Base-by-base conservation (phyloP, 2,329 filamentous ascomycete genomes). In the Lecanosticta acicola region DNA sequence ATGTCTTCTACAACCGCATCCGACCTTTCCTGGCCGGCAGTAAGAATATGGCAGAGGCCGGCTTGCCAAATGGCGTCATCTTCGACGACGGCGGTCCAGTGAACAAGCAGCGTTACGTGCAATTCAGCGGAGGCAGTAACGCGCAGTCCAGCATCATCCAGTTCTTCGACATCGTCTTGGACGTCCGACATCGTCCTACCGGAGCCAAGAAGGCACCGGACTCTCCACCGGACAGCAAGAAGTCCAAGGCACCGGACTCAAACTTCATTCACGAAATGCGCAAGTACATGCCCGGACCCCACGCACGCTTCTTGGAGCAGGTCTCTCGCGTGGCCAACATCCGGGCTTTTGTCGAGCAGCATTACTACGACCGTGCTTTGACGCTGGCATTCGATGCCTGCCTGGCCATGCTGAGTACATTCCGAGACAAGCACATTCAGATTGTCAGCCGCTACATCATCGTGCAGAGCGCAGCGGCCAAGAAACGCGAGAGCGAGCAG, bases 191-290 rank as follows among this genome's bases (percentile, higher is more conserved):
- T 67, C 82, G 86, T 7, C 89, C 91, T 0, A 97, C 93, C 0
- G 91, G 91, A 32, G 80, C 87, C 56, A 84, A 78, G 65, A 49
- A 43, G 14, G 70, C 71, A 14, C 62, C 48, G 46, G 55, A 47
- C 45, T 56, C 44, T 58, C 66, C 41, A 13, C 70, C 71, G 18
- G 66, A 68, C 3, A 74, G 74, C 29, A 72, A 73, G 41, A 76
- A 77, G 35, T 36, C 43, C 1, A 69, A 49, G 9, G 45, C 52
- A 13, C 59, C 70, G 43, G 52, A 81, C 3, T 75, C 78, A 33
- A 94, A 93, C 61, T 98, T 98, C 70, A 91, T 98, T 62, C 81
- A 86, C 62, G 93, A 98, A 55, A 98, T 98, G 93, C 85, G 91
- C 48, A 79, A 79, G 37, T 98, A 98, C 70, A 98, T 98, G 93